Conservation (phyloP, 2,329 filamentous ascomycete genomes). For the Verticillium zaregamsianum region DNA sequence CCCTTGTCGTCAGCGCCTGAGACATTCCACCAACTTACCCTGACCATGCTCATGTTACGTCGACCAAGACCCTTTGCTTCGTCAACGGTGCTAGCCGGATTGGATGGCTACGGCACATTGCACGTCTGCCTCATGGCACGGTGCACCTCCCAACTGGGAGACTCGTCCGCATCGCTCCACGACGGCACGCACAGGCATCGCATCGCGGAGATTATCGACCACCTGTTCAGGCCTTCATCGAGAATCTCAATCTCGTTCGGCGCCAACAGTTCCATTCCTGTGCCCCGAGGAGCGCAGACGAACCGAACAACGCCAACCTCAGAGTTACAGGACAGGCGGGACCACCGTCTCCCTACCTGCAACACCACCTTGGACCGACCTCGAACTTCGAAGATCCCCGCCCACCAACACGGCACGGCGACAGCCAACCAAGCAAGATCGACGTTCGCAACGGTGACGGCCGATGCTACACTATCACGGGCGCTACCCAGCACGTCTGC, state of each 20-base stretch:
- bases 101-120: neutral
- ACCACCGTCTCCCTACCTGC: neutral
- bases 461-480: constrained; percentile 10
- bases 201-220: neutral
- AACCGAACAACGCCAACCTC: neutral
- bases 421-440: neutral
- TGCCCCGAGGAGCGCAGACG: neutral
- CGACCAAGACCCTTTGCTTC: neutral
- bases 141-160: neutral
- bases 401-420: neutral
- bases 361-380: neutral
- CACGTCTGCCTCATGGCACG: neutral
- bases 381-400: neutral
- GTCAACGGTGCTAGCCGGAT: neutral
- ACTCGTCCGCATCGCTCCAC: neutral
- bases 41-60: neutral
- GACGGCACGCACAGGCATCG: neutral
- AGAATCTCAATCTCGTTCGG: neutral
- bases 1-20: neutral
- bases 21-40: neutral
- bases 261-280: neutral
- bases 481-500: constrained; percentile 4
- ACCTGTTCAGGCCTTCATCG: neutral
- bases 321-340: neutral
- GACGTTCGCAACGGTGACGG: neutral